phyloP scores from a whole-genome alignment of 192 early-diverging fungal species.

The Kickxella alabastrina region DNA sequence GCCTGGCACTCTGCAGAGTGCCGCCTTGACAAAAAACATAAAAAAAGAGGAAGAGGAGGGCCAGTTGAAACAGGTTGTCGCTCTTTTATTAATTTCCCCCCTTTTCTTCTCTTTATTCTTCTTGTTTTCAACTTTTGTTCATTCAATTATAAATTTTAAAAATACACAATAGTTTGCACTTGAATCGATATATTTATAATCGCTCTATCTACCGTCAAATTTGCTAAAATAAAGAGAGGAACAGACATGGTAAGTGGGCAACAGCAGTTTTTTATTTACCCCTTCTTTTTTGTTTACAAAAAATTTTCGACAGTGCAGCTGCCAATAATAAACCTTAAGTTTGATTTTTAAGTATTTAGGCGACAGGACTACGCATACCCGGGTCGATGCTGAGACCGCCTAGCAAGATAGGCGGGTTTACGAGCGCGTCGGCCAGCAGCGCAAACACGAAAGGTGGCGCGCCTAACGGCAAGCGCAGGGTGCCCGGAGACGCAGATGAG shows the following conservation, averaged over 20 bases:
- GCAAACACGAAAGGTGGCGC: background rate
- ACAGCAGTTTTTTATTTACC: no score
- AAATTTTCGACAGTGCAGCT: no score
- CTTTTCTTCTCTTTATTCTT: background rate
- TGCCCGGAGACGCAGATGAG: conserved; percentile 1
- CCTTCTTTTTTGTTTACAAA: no score
- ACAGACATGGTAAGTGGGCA: no score
- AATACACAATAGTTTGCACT: background rate
- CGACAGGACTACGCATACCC: conserved; percentile 23
- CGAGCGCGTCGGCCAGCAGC: background rate
- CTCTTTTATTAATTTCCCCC: background rate
- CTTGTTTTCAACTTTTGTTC: background rate
- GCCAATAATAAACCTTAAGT: no score
- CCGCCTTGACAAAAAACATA: conserved; percentile 1
- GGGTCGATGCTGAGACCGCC: conserved; percentile 36
- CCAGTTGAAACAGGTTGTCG: background rate
- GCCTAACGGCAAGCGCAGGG: conserved; percentile 24
- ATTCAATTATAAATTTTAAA: background rate
- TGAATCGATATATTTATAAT: background rate
- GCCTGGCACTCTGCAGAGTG: conserved; percentile 4
- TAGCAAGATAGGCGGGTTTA: conserved; percentile 26
- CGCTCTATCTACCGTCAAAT: background rate
- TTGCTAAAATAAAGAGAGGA: no score
- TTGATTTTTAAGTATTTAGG: no score
- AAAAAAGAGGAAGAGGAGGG: background rate